phyloP scores from a whole-genome alignment of 2,329 filamentous ascomycete species.

The Penicillium palitans region DNA sequence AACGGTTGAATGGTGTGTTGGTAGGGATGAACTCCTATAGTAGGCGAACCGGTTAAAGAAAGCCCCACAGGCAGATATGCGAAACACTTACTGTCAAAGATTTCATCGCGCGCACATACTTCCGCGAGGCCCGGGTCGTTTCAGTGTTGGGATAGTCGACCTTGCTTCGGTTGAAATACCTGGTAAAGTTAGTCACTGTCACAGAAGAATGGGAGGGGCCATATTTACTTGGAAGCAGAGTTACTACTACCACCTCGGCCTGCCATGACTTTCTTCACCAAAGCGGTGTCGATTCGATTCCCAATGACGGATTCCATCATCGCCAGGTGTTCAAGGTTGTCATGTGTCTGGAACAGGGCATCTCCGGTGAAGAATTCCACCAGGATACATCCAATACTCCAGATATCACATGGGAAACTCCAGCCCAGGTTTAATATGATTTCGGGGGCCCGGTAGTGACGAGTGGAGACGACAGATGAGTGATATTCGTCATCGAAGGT shows the following conservation, averaged over 20 bases:
- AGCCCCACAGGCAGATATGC: background rate
- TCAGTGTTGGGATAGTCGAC: constrained; percentile 65
- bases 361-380: constrained; percentile 70
- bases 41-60: constrained; percentile 12
- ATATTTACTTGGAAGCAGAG: constrained; percentile 55
- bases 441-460: constrained; percentile 66
- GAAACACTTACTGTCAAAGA: constrained; percentile 53
- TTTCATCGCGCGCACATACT: constrained; percentile 70
- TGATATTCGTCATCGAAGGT: constrained; percentile 70
- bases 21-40: constrained; percentile 62
- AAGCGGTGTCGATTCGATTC: constrained; percentile 55
- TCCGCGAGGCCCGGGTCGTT: constrained; percentile 62
- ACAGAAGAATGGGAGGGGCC: constrained; percentile 9
- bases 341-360: constrained; percentile 67
- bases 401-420: constrained; percentile 68
- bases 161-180: constrained; percentile 57
- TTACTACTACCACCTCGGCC: constrained; percentile 52
- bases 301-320: constrained; percentile 69
- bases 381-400: constrained; percentile 68
- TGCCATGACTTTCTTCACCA: constrained; percentile 56
- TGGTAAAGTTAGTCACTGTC: constrained; percentile 38
- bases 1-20: constrained; percentile 60
- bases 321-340: constrained; percentile 66
- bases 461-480: constrained; percentile 65
- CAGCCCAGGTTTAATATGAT: constrained; percentile 68